Conservation (phyloP, 345 rosid genomes). For the Lumnitzera littorea region DNA sequence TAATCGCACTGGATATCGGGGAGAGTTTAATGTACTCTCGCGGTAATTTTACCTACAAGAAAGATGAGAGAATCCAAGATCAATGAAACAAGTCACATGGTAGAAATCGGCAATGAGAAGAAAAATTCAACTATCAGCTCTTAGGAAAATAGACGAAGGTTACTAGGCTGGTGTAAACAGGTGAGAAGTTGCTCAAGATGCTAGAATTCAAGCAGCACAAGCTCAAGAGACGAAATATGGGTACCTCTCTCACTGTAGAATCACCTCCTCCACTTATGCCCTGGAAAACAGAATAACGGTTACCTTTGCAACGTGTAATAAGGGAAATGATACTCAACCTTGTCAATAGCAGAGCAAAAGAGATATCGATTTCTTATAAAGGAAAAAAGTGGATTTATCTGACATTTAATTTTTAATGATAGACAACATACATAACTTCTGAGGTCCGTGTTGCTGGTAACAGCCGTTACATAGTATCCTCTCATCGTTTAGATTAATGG, state of each 20-base stretch:
- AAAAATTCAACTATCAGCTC: background rate
- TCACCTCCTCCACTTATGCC: constrained; percentile 25
- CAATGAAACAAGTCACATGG: constrained; percentile 1
- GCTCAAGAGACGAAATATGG: background rate
- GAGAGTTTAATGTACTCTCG: constrained; percentile 78
- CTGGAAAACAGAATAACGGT: constrained; percentile 23
- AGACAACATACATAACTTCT: too few species aligned
- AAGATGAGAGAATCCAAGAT: constrained; percentile 1
- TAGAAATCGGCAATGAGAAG: background rate
- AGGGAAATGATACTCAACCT: too few species aligned
- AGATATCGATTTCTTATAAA: too few species aligned
- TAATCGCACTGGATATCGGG: constrained; percentile 71
- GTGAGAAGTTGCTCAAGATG: background rate
- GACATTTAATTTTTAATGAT: too few species aligned
- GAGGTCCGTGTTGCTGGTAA: too few species aligned
- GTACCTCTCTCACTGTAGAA: constrained; percentile 60
- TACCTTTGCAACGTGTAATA: too few species aligned
- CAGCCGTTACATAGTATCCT: too few species aligned
- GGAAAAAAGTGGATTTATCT: too few species aligned
- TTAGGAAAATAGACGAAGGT: too few species aligned
- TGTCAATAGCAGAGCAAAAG: too few species aligned
- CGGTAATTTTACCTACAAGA: constrained; percentile 57
- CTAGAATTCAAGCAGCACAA: background rate
- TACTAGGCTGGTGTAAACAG: background rate
- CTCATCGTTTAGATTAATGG: background rate